Base-by-base conservation (phyloP, 2,329 filamentous ascomycete species). In the Torrubiellomyces zombiae region DNA sequence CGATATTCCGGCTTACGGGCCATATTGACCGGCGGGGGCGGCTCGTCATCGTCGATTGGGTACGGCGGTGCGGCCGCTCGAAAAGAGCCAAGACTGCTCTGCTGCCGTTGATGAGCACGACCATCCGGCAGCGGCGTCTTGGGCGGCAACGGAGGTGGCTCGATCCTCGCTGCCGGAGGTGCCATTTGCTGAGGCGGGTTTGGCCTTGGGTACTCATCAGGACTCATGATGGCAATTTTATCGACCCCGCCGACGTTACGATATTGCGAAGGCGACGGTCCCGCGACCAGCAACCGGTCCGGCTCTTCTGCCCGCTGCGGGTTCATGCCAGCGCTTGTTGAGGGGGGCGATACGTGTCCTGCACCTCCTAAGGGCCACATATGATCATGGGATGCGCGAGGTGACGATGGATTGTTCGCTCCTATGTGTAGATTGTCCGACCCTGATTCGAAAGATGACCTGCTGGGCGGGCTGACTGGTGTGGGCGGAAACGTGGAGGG, bases 11-110 rank as follows among this genome's bases (percentile, higher is more conserved):
- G 86, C 48, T 94, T 94, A 37, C 75, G 70, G 21, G 77, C 73
- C 64, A 82, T 78, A 40, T 92, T 91, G 6, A 91, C 82, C 6
- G 67, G 60, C 3, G 86, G 86, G 11, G 86, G 85, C 15, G 77
- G 75, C 14, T 76, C 78, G 40, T 91, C 77, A 21, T 70, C 75
- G 20, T 73, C 74, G 23, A 80, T 53, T 0, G 86, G 86, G 46
- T 94, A 94, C 1, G 83, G 83, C 17, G 80, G 62, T 7, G 56
- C 47, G 1, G 47, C 33, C 5, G 44, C 39, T n/a, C 30, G 52
- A 40, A 31, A 50, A 38, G 35, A 54, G 40, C 32, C 44, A 18
- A 32, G 40, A 22, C 26, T 39, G 35, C 25, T 38, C 33, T 30
- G 23, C 13, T 15, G 17, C 9, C 20, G 34, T 21, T 46, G 56